Evolutionary conservation across 768 basidiomycete species (phyloP).

Genomic region (Boletus tomentosulus): DNA sequence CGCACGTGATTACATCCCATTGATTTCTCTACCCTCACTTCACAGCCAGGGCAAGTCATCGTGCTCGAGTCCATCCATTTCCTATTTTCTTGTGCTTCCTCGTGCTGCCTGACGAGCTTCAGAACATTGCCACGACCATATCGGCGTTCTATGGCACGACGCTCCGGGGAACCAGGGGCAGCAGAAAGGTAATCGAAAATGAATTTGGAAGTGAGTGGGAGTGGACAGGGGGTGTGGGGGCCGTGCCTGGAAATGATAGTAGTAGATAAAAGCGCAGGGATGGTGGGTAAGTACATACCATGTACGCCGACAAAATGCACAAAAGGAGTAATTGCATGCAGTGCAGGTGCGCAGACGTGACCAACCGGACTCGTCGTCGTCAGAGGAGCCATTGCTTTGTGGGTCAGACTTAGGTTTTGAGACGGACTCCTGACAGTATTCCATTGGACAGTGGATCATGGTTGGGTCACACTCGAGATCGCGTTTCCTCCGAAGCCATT

Average conservation of each 20-base stretch:
- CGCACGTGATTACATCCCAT: conserved; percentile 84
- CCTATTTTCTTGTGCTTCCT: conserved; percentile 73
- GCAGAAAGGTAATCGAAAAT: conserved; percentile 63
- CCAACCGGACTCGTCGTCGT: conserved; percentile 60
- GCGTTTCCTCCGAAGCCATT: conserved; percentile 69
- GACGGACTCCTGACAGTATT: conserved; percentile 78
- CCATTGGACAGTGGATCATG: conserved; percentile 76
- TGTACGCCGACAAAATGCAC: conserved; percentile 74
- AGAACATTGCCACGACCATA: conserved; percentile 61
- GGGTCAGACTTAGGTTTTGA: conserved; percentile 42
- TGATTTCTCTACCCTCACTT: conserved; percentile 68
- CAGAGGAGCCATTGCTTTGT: conserved; percentile 21
- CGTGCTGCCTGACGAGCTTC: conserved; percentile 55
- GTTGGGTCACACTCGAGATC: conserved; percentile 75
- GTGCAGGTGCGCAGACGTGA: conserved; percentile 68
- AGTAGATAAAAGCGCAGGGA: conserved; percentile 2
- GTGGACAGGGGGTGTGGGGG: conserved; percentile 64
- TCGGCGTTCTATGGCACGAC: conserved; percentile 51
- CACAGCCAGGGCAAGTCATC: conserved; percentile 70
- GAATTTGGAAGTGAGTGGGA: conserved; percentile 61
- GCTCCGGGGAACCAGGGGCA: conserved; percentile 47
- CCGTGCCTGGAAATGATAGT: conserved; percentile 64
- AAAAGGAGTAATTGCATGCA: conserved; percentile 74
- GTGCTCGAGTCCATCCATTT: conserved; percentile 70
- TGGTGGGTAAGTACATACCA: conserved; percentile 46